A percentile compares a stretch with the other conserved stretches of the same genome.
Conservation (phyloP, 2,329 filamentous ascomycete species). For the Phialophora chinensis region DNA sequence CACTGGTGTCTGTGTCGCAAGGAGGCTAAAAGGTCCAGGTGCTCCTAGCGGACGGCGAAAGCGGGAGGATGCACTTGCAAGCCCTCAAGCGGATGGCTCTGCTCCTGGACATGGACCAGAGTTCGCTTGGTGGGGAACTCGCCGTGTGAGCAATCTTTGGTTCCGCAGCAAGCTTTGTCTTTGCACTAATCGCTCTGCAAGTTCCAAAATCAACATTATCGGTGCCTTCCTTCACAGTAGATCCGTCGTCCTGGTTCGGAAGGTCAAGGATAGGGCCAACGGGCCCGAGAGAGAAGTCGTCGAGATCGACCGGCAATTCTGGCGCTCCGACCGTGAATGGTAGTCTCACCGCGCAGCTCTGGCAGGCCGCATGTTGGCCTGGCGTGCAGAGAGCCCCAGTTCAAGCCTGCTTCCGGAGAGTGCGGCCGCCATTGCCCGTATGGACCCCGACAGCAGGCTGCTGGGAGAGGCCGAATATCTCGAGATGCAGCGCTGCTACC, state of each 20-base stretch:
- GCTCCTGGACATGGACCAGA: constrained; percentile 9
- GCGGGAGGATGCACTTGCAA: constrained; percentile 30
- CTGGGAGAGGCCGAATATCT: constrained; percentile 10
- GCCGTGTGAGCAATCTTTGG: constrained; percentile 22
- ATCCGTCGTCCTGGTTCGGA: constrained; percentile 21
- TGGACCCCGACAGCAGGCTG: constrained; percentile 24
- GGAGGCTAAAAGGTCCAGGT: constrained; percentile 20
- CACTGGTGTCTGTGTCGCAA: background rate
- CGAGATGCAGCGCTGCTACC: constrained; percentile 32
- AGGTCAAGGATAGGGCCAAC: constrained; percentile 2
- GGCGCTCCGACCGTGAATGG: constrained; percentile 32
- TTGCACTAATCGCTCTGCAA: constrained; percentile 13
- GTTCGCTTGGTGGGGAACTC: constrained; percentile 23
- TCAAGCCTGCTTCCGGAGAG: constrained; percentile 15
- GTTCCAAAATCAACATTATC: constrained; percentile 34
- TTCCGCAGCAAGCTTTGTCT: background rate
- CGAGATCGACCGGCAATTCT: constrained; percentile 28
- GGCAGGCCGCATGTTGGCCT: constrained; percentile 24
- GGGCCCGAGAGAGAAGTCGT: constrained; percentile 18
- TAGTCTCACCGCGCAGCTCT: constrained; percentile 25
- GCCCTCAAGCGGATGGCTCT: constrained; percentile 23
- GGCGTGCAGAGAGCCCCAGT: constrained; percentile 30
- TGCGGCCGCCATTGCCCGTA: constrained; percentile 21
- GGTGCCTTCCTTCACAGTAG: constrained; percentile 28
- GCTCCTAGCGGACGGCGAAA: constrained; percentile 31